Base-by-base conservation (phyloP, 176 grass and related monocot genomes). In the Zea mays region DNA sequence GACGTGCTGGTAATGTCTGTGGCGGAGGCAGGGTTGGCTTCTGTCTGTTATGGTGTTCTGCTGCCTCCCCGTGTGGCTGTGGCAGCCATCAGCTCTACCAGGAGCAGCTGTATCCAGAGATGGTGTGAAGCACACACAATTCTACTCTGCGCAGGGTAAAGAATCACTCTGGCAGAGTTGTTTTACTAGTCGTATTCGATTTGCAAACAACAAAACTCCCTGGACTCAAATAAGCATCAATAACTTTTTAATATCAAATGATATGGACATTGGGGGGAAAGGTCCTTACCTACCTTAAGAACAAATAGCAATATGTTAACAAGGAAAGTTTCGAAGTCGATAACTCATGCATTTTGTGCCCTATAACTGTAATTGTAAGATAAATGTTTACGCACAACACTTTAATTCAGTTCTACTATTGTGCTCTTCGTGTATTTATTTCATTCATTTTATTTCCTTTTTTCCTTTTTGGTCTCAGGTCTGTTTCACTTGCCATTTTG, bases 401-500 rank as follows among this genome's bases (percentile, higher is more conserved):
- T 75, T 72, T 8, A 15, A 9, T 79, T 79, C 69, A 67, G 48
- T 39, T 16, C 15, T 0, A 43, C 69, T 33, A 14, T 74, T 74
- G 15, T 65, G 13, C 19, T 45, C 40, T 67, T 33, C 39, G 0
- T 77, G 21, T 47, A 75, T 75, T 54, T 78, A 63, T 86, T 63
- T 78, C 60, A 63, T 58, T 42, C 36, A 16, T 82, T 79, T 73
- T 72, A 70, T 62, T 69, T 46, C 10, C 56, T 33, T 50, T 13
- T 49, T 48, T 50, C 6, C 34, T 11, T 70, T 79, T 76, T 79
- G 21, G 8, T 63, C 76, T 43, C 88, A 80, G 83, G 80, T 83
- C 52, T 48, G 60, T 83, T 72, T 54, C 81, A 20, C 64, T 59
- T 76, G 41, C 71, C 42, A n/a, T 84, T 83, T 65, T 69, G 76